These are phyloP conservation scores for Colletotrichum chlorophyti DNA, from an alignment of 2,329 filamentous ascomycete genomes.

Conservation along the genomic window DNA sequence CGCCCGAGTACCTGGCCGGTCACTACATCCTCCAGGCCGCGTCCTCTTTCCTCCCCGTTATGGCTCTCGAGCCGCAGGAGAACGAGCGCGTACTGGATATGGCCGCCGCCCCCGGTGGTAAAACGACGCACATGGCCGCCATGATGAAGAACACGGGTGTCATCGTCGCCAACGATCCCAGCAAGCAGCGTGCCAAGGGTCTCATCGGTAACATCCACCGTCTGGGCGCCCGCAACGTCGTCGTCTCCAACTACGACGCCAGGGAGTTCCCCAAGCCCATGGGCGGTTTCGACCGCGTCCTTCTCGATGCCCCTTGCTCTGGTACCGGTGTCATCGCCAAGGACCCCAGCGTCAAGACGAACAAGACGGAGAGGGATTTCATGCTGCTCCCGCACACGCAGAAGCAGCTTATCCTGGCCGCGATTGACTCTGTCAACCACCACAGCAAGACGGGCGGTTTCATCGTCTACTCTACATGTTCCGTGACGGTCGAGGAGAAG, in stretches of 20 bases:
- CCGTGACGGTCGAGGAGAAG: constrained; percentile 87
- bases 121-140: constrained; percentile 95
- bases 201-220: constrained; percentile 98
- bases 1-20: constrained; percentile 94
- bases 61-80: constrained; percentile 94
- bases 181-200: constrained; percentile 92
- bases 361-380: constrained; percentile 96
- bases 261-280: constrained; percentile 93
- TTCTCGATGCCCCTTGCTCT: constrained; percentile 77
- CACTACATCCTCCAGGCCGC: constrained; percentile 98
- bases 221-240: constrained; percentile 83
- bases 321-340: constrained; percentile 96
- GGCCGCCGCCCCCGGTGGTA: constrained; percentile 94
- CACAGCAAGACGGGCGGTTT: constrained; percentile 91
- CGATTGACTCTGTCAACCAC: constrained; percentile 95
- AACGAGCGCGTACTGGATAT: constrained; percentile 85
- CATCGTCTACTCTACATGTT: constrained; percentile 96
- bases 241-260: constrained; percentile 95
- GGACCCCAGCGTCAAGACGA: constrained; percentile 96
- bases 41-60: constrained; percentile 95
- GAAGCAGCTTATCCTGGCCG: constrained; percentile 90
- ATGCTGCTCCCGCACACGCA: constrained; percentile 89
- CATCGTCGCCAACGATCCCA: constrained; percentile 96
- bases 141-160: constrained; percentile 97
- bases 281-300: constrained; percentile 92